Conservation (phyloP, 768 basidiomycete species). For the Mycena capillaripes region DNA sequence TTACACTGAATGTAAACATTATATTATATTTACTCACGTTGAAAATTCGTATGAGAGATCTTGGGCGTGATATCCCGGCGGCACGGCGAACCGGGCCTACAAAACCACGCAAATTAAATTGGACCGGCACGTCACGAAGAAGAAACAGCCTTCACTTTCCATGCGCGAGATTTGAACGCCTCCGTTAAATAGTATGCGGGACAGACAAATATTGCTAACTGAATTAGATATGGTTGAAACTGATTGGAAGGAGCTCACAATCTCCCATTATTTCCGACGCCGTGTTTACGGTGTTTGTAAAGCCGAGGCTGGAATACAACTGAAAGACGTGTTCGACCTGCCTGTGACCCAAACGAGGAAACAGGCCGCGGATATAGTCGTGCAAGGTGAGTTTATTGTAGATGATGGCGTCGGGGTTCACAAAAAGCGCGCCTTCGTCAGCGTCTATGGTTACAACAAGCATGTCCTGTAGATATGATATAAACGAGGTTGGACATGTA, state of each 20-base stretch:
- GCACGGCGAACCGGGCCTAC: not conserved
- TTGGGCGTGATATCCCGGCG: constrained; percentile 8
- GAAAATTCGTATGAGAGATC: constrained; percentile 13
- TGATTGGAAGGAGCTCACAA: not conserved
- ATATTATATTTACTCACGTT: not conserved
- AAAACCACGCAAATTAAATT: too few relatives aligned
- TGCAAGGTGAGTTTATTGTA: constrained; percentile 1
- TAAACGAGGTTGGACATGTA: not conserved
- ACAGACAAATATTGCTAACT: constrained; percentile 18
- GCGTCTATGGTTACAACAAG: constrained; percentile 6
- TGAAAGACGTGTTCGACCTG: not conserved
- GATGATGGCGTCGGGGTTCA: constrained; percentile 2
- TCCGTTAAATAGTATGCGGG: constrained; percentile 9
- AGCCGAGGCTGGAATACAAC: not conserved
- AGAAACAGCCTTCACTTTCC: too few relatives aligned
- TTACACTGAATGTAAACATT: not conserved
- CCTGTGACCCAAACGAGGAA: constrained; percentile 2
- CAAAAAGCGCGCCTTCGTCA: constrained; percentile 18
- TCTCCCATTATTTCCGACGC: constrained; percentile 17
- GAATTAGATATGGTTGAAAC: not conserved
- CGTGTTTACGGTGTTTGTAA: not conserved
- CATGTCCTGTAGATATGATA: not conserved
- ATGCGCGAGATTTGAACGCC: not conserved
- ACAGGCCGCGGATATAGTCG: not conserved
- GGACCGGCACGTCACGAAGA: too few relatives aligned